A percentile compares a stretch with the other conserved stretches of the same genome.
phyloP scores from a whole-genome alignment of 2,329 filamentous ascomycete species.

The Waltergamsia citrina region DNA sequence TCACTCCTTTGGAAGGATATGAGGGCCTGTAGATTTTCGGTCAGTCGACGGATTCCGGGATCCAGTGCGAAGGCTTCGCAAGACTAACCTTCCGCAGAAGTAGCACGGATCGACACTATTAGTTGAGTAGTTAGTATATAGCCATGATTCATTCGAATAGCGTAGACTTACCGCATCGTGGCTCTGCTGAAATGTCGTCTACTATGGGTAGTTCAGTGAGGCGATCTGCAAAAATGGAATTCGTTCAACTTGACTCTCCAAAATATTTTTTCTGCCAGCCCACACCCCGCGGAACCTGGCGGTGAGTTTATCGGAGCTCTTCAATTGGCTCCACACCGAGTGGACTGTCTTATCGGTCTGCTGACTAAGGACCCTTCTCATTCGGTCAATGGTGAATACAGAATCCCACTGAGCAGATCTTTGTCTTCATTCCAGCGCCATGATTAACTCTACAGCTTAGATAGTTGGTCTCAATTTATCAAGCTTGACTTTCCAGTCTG shows the following conservation, averaged over 20 bases:
- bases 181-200: neutral
- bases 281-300: neutral
- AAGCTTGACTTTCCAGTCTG: too few species aligned
- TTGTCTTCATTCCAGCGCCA: too few species aligned
- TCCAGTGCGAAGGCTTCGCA: too few species aligned
- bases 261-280: neutral
- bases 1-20: slow-evolving; percentile 47
- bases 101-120: slow-evolving; percentile 32
- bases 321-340: neutral
- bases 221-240: neutral
- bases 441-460: too few species aligned
- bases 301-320: slow-evolving; percentile 1
- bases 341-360: neutral
- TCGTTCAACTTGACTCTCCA: neutral
- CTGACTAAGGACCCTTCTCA: neutral
- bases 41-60: too few species aligned
- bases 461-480: too few species aligned
- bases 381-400: neutral
- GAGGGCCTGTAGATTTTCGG: too few species aligned
- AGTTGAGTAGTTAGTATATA: neutral
- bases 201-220: neutral
- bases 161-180: slow-evolving; percentile 2
- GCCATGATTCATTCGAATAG: neutral
- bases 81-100: slow-evolving; percentile 37
- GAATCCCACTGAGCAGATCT: too few species aligned